Base-by-base conservation (phyloP, 225 moss, liverwort and hornwort genomes). In the Ulota crispa region DNA sequence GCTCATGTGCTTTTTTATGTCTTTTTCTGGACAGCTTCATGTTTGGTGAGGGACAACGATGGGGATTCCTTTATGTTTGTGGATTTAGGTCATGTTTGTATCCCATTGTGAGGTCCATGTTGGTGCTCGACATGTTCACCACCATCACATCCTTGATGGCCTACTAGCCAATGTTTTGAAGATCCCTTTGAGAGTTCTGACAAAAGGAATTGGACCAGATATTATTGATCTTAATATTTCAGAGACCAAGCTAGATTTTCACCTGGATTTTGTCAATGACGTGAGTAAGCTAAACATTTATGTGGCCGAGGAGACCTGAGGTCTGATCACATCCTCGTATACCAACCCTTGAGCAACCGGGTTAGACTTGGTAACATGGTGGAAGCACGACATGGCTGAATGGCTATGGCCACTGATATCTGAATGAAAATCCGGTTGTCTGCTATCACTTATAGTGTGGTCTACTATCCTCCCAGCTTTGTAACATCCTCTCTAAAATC, bases 1-100 rank as follows among this genome's bases (percentile, higher is more conserved):
- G 41, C 28, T 39, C 15, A 55, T 57, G 63, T 70, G 32, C 64
- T 83, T 71, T 71, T 45, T 66, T 7, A 10, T 39, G 42, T 72
- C 76, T 42, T 53, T 47, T 50, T 70, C 42, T 64, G 18, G 42
- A 8, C 77, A 64, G 47, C 59, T 64, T 72, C 68, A 30, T 64
- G 41, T 73, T 69, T 70, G 80, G 68, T 75, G 75, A 75, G 75
- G 55, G 75, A 69, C 63, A 79, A 31, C 70, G 75, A 70, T 5
- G 8, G 34, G 64, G 34, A 64, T 64, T 70, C 10, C 65, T 71
- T 59, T 50, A 50, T 56, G 47, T 19, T 77, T 81, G 59, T 45
- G 72, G 12, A 50, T 65, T 71, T 64, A 64, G 59, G 71, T 85
- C 68, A 80, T 14, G 27, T 34, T 77, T 81, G 36, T 70, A 65